Evolutionary conservation across 495 filamentous ascomycete species (phyloP).

Genomic region (Neurospora africana): DNA sequence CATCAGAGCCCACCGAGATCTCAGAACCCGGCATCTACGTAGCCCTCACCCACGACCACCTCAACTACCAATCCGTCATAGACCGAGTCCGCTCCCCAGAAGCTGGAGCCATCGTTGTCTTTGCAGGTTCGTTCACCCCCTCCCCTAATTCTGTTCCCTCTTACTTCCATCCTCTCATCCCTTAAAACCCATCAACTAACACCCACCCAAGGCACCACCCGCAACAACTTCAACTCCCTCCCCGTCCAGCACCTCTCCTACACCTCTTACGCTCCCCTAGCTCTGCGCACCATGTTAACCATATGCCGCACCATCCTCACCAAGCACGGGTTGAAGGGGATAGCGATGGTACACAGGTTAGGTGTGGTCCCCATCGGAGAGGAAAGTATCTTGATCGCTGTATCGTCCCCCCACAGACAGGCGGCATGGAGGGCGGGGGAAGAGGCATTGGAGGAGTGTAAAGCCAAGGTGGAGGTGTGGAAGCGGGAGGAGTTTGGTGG

Average conservation of each 20-base stretch:
- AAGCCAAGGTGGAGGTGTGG: slow-evolving; percentile 85
- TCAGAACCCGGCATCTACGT: slow-evolving; percentile 33
- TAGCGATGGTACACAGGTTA: slow-evolving; percentile 79
- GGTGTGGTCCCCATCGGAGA: slow-evolving; percentile 78
- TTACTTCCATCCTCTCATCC: background rate
- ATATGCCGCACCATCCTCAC: slow-evolving; percentile 52
- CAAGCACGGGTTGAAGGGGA: slow-evolving; percentile 53
- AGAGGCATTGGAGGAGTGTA: slow-evolving; percentile 79
- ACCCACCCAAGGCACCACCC: slow-evolving; percentile 57
- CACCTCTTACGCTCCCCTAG: slow-evolving; percentile 66
- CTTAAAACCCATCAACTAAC: background rate
- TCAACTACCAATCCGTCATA: slow-evolving; percentile 51
- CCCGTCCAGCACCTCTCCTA: slow-evolving; percentile 72
- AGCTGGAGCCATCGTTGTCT: slow-evolving; percentile 83
- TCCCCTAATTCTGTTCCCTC: background rate
- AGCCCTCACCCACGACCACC: slow-evolving; percentile 50
- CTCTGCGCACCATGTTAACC: slow-evolving; percentile 59
- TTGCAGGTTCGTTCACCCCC: slow-evolving; percentile 47
- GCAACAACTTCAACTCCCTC: slow-evolving; percentile 67
- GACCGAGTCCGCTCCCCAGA: slow-evolving; percentile 61
- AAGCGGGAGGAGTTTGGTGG: slow-evolving; percentile 84
- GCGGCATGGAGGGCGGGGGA: slow-evolving; percentile 85
- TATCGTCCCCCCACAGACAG: slow-evolving; percentile 74
- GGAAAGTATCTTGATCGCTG: slow-evolving; percentile 85
- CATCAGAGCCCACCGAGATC: slow-evolving; percentile 10